Base-by-base conservation (phyloP, 2,329 filamentous ascomycete genomes). In the Colletotrichum theobromicola region DNA sequence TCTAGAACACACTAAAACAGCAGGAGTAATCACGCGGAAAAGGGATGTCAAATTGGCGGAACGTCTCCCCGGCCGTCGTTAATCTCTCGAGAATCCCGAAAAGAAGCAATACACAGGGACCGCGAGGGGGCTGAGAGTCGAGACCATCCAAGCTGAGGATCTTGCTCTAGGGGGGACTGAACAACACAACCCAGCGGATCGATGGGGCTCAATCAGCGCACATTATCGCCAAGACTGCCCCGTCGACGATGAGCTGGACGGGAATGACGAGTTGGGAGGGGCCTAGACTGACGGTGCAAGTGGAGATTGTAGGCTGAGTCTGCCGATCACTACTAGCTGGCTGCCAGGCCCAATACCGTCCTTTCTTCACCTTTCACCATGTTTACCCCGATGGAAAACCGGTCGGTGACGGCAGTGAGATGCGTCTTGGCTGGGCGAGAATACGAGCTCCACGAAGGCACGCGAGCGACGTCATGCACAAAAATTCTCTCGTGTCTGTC, bases 241-340 rank as follows among this genome's bases (percentile, higher is more conserved):
- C 15, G 12, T 53, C 37, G 32, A 34, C 58, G 50, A 72, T 15
- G 26, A 32, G 26, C 62, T 30, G 61, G 42, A 63, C 37, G 26
- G 46, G 35, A 28, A 61, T 71, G 72, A 62, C 67, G 72, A 67
- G 26, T 37, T 26, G 26, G 35, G 34, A 46, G 46, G 61, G 60
- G 53, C 50, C 66, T 58, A 64, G 70, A 63, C 69, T 37, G 50
- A 37, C 46, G 58, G 34, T 24, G 46, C 58, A 50, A 37, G 70
- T 73, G 70, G 70, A 60, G 58, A 64, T 58, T 50, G 67, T 30
- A 55, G 70, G 66, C 68, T 72, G 57, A 67, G 68, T 35, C 42
- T 50, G 72, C 57, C 63, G 62, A 72, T 72, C 68, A 35, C 62
- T 67, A 50, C 42, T 50, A 50, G 42, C 42, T 50, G n/a, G 24